Conservation (phyloP, 2,329 filamentous ascomycete genomes). For the Blastomyces percursus region DNA sequence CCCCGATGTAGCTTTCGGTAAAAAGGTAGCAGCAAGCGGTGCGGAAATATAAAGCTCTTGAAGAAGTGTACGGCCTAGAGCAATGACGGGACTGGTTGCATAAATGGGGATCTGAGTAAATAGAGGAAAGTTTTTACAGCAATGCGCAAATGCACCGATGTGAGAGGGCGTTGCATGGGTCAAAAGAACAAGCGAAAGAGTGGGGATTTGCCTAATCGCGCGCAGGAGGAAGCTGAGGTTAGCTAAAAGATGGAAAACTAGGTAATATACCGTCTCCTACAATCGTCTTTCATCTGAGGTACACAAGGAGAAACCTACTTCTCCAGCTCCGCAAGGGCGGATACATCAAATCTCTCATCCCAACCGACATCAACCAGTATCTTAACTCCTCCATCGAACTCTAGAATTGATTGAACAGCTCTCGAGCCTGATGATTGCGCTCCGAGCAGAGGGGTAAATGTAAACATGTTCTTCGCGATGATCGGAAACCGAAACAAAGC, state of each 20-base stretch:
- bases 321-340: conserved; percentile 76
- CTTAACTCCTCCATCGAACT: conserved; percentile 94
- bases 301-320: conserved; percentile 45
- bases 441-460: conserved; percentile 83
- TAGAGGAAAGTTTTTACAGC: conserved; percentile 88
- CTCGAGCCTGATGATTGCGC: conserved; percentile 69
- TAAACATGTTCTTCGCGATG: conserved; percentile 59
- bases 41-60: conserved; percentile 89
- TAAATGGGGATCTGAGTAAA: conserved; percentile 92
- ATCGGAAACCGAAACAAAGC: not conserved
- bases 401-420: conserved; percentile 88
- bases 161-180: conserved; percentile 90
- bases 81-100: conserved; percentile 85
- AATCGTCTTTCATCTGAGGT: conserved; percentile 8
- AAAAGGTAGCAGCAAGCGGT: conserved; percentile 73
- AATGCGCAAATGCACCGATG: conserved; percentile 87
- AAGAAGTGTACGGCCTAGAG: conserved; percentile 77
- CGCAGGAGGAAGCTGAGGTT: not conserved
- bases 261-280: not conserved
- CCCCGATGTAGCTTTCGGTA: conserved; percentile 61
- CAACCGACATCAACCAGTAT: conserved; percentile 90
- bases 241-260: not conserved
- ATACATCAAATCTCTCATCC: conserved; percentile 81
- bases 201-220: conserved; percentile 63
- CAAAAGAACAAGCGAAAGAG: conserved; percentile 82